Conservation (phyloP, 1,284 basidiomycete species). For the Kwoniella shivajii region DNA sequence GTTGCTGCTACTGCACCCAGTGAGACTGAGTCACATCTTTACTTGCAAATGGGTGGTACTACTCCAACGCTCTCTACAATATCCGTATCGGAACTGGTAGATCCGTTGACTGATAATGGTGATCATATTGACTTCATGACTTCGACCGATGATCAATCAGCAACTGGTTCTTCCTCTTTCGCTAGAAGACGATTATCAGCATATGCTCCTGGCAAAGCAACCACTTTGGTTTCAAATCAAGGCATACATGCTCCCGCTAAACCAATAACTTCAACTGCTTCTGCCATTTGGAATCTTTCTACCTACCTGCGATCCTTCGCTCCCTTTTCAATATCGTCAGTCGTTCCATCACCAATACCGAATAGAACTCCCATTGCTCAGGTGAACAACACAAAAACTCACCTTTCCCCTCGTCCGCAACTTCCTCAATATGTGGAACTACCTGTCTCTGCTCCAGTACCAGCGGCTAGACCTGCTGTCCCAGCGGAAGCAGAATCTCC, state of each 20-base stretch:
- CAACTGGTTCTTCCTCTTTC: conserved; percentile 29
- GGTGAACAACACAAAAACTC: neutral
- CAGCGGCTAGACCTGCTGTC: conserved; percentile 17
- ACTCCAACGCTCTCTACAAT: conserved; percentile 49
- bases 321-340: conserved; percentile 38
- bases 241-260: conserved; percentile 23
- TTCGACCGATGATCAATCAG: conserved; percentile 37
- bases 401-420: conserved; percentile 2
- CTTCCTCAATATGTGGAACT: neutral
- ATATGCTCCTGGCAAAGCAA: neutral
- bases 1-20: conserved; percentile 29
- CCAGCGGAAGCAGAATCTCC: conserved; percentile 14
- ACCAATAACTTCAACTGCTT: conserved; percentile 36
- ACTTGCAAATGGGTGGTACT: conserved; percentile 29
- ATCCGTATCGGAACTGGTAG: conserved; percentile 46
- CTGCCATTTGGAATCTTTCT: conserved; percentile 44
- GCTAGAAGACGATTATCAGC: conserved; percentile 8
- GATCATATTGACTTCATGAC: conserved; percentile 37
- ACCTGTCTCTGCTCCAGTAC: conserved; percentile 21
- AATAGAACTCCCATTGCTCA: neutral
- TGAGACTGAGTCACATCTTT: conserved; percentile 11
- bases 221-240: neutral
- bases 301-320: conserved; percentile 44
- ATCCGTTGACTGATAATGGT: conserved; percentile 35
- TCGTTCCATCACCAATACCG: conserved; percentile 18